Evolutionary conservation across 176 grass and related monocot species (phyloP), one percentile per base, ranked within the genome.

Genomic region (Musa schizocarpa): DNA sequence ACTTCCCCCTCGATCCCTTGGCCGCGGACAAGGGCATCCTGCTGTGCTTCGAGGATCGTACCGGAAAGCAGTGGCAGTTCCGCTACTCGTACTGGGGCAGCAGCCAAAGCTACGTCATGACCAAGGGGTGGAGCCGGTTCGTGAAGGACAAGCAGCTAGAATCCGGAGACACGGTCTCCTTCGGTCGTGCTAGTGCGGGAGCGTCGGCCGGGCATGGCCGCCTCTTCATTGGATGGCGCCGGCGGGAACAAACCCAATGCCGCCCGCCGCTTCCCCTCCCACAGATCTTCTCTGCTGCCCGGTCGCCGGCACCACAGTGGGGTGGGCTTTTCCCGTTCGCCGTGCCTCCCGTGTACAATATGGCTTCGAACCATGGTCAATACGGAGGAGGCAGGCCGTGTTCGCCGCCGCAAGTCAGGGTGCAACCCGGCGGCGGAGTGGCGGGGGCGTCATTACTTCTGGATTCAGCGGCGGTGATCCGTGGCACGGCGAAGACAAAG

Each of bases 91-190:
- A 99, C 86, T 99, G 95, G 95, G 92, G 91, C 81, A 99, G 90
- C 88, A 99, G 95, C 88, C 95, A 99, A 83, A 99, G 90, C 84
- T 99, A 99, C 83, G 95, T 99, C 51, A 91, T 99, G 82, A 99
- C 95, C 80, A 99, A 99, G 54, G 95, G 95, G 0, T 99, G 95
- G 95, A 99, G 95, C 84, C 90, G 90, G 52, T 98, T 93, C 77
- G 95, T 98, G 53, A 93, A 91, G 78, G 95, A 98, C 77, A 98
- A 98, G 84, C 77, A 80, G 75, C 95, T 99, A 64, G 74, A 81
- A 29, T 84, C 95, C 65, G 95, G 95, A 49, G 95, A 99, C 76
- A 89, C 90, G 2, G 95, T 99, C 25, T 73, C 71, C n/a, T 98
- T 98, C 80, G 73, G 79, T 21, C 90, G 88, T 19, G 9, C 67